A percentile compares a stretch with the other conserved stretches of the same genome.
Evolutionary conservation across 768 basidiomycete genomes (phyloP).

Genomic region (Tricholoma sp.): DNA sequence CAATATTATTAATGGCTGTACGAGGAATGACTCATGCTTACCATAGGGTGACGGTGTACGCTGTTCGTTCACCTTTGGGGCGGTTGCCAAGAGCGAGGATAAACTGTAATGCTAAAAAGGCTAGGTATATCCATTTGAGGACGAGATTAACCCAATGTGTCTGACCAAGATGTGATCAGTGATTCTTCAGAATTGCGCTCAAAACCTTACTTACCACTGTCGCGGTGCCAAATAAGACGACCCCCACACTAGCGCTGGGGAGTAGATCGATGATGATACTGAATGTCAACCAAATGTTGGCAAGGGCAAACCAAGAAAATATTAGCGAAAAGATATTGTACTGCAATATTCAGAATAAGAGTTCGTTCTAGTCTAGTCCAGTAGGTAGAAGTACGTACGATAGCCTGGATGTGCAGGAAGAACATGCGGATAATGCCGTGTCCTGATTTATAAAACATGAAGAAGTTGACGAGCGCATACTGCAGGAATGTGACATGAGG

Average conservation of each 20-base stretch:
- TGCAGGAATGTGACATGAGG: slow-evolving; percentile 22
- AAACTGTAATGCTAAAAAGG: slow-evolving; percentile 75
- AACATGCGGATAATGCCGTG: slow-evolving; percentile 93
- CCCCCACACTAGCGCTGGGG: slow-evolving; percentile 33
- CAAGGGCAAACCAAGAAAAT: slow-evolving; percentile 92
- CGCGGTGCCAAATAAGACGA: slow-evolving; percentile 68
- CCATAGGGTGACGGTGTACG: slow-evolving; percentile 74
- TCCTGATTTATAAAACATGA: slow-evolving; percentile 78
- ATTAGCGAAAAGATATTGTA: slow-evolving; percentile 82
- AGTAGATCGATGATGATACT: slow-evolving; percentile 90
- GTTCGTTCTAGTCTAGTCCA: not conserved
- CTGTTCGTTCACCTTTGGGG: slow-evolving; percentile 81
- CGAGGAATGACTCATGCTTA: slow-evolving; percentile 23
- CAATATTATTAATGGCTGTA: not conserved
- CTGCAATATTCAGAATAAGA: slow-evolving; percentile 28
- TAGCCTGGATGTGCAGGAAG: slow-evolving; percentile 90
- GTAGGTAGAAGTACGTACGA: slow-evolving; percentile 45
- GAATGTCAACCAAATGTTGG: slow-evolving; percentile 95
- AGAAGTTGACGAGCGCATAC: slow-evolving; percentile 94
- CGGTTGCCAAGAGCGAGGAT: slow-evolving; percentile 66
- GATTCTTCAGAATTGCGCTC: not conserved
- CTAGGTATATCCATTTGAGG: slow-evolving; percentile 84
- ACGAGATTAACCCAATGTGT: slow-evolving; percentile 85
- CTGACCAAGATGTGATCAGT: slow-evolving; percentile 28
- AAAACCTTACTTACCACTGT: slow-evolving; percentile 62